Base-by-base conservation (phyloP, 805 yeast species). In the Saturnispora sekii region DNA sequence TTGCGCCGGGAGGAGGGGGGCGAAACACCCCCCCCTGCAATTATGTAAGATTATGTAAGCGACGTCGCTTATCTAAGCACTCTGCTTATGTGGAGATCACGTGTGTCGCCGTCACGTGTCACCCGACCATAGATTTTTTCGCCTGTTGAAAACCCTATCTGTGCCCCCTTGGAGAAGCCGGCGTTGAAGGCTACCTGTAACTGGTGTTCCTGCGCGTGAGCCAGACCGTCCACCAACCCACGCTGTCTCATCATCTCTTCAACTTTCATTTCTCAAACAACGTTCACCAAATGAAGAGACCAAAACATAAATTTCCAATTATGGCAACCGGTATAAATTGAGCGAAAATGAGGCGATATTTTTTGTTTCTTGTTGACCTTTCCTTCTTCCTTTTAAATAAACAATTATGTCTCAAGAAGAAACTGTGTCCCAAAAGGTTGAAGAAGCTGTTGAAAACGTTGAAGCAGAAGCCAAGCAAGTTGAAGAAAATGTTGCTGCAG, bases 341-440 rank as follows among this genome's bases (percentile, higher is more conserved):
- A 21, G 17, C 14, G 15, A 37, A 33, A 32, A 14, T 11, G 14
- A 11, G 8, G 28, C 17, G 36, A 35, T 30, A 12, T n/a, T 29
- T n/a, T 29, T 46, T 40, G 37, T 21, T 30, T 26, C 36, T 34
- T 35, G 18, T n/a, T 33, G 17, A 34, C 45, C 18, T 44, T 38
- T 32, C 43, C 26, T 10, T 33, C 26, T 33, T 40, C 14, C 10
- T 12, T 5, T n/a, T 26, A 12, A 35, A 10, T 11, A 12, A 18
- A 28, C 15, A 39, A 32, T 26, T 14, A 35, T 35, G 38, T 35
- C 38, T 35, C 41, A 34, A 35, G 39, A n/a, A 15, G 44, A 41
- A 41, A 15, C 49, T 11, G 44, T 47, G 16, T 48, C 48, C 16
- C 44, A 54, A 17, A 53, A 57, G 46, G 43, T 52, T 32, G 57